These are phyloP conservation scores for Desmodesmus armatus DNA, from an alignment of 139 green algal species.

Conservation along the genomic window DNA sequence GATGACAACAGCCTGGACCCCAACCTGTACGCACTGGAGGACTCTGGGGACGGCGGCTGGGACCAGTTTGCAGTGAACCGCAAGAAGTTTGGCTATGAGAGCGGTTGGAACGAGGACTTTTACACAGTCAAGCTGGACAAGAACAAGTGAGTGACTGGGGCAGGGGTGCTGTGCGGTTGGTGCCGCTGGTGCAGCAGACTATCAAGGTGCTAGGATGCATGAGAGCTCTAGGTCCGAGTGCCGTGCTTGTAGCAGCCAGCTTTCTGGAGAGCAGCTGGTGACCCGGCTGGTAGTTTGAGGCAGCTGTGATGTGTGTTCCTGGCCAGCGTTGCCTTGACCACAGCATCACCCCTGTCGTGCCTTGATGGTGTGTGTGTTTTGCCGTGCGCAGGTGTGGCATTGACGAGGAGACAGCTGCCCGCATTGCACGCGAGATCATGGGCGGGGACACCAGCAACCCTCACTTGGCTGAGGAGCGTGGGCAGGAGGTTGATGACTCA, in stretches of 20 bases:
- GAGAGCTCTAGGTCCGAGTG: too few relatives aligned
- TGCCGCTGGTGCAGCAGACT: too few relatives aligned
- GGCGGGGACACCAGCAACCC: conserved; percentile 61
- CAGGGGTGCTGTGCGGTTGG: too few relatives aligned
- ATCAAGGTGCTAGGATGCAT: too few relatives aligned
- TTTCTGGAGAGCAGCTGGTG: too few relatives aligned
- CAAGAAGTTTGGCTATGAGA: conserved; percentile 84
- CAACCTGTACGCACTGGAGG: conserved; percentile 54
- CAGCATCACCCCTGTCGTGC: background rate
- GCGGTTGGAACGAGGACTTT: conserved; percentile 80
- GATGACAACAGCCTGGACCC: conserved; percentile 52
- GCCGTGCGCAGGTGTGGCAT: conserved; percentile 66
- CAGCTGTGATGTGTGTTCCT: too few relatives aligned
- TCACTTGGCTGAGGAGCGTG: conserved; percentile 88
- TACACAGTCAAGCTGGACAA: conserved; percentile 82
- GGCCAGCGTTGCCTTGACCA: too few relatives aligned
- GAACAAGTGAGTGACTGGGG: conserved; percentile 16
- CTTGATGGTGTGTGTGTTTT: conserved; percentile 32
- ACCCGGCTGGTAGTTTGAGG: too few relatives aligned
- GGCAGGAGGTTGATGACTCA: conserved; percentile 68
- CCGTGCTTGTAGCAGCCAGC: too few relatives aligned
- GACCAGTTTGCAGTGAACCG: conserved; percentile 95
- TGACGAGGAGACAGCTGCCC: conserved; percentile 74
- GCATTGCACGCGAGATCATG: conserved; percentile 90
- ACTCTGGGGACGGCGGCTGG: conserved; percentile 62